phyloP scores from a whole-genome alignment of 169 alveolate species.

The Plasmodium gallinaceum region DNA sequence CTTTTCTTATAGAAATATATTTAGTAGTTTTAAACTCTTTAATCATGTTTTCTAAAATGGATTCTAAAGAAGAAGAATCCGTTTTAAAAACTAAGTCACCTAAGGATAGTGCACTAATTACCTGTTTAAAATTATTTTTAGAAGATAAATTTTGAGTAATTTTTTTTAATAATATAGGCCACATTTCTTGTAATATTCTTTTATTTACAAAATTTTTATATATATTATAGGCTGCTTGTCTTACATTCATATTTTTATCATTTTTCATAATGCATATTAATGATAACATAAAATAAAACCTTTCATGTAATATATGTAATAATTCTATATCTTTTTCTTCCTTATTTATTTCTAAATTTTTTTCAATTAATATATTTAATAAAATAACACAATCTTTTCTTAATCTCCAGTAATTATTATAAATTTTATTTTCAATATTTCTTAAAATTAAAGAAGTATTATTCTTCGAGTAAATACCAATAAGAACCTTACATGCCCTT shows the following conservation, averaged over 20 bases:
- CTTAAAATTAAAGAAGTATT: constrained; percentile 74
- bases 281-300: constrained; percentile 75
- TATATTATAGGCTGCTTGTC: constrained; percentile 60
- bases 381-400: constrained; percentile 58
- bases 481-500: constrained; percentile 68
- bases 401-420: constrained; percentile 62
- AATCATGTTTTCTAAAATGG: constrained; percentile 60
- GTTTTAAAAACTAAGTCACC: constrained; percentile 73
- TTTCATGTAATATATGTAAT: constrained; percentile 51
- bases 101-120: constrained; percentile 64
- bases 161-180: constrained; percentile 68
- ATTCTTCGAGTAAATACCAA: constrained; percentile 32
- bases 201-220: constrained; percentile 63
- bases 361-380: constrained; percentile 67
- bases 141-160: constrained; percentile 76
- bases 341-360: constrained; percentile 70
- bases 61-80: constrained; percentile 33
- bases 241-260: constrained; percentile 72
- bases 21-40: constrained; percentile 64
- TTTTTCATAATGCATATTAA: constrained; percentile 73
- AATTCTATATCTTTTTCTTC: constrained; percentile 53
- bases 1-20: constrained; percentile 52
- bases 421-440: constrained; percentile 72
- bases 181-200: constrained; percentile 74
- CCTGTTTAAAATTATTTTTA: constrained; percentile 51